Conservation (phyloP, 345 rosid genomes). For the Aegle marmelos region DNA sequence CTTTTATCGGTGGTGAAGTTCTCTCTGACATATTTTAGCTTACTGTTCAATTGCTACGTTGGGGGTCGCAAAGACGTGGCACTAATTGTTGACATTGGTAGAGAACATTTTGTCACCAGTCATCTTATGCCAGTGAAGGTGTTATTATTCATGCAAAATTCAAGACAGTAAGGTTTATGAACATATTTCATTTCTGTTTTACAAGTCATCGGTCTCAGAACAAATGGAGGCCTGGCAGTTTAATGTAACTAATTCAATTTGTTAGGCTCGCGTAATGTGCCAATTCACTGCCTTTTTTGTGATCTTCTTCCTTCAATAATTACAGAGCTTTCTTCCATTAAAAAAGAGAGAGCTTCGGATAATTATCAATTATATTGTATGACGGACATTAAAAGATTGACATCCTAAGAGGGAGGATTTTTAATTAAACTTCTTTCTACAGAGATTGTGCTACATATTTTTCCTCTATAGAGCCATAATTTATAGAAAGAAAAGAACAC, state of each 20-base stretch:
- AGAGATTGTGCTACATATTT: too few relatives aligned
- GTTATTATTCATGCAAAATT: constrained; percentile 9
- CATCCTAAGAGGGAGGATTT: too few relatives aligned
- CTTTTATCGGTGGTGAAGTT: constrained; percentile 26
- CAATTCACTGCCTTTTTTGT: neutral
- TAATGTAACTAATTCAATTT: constrained; percentile 16
- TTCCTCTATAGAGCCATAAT: too few relatives aligned
- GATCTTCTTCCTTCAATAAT: too few relatives aligned
- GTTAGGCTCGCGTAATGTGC: neutral
- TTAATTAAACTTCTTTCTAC: too few relatives aligned
- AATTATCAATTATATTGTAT: too few relatives aligned
- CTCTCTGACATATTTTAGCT: neutral
- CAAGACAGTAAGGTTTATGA: constrained; percentile 11
- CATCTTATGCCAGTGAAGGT: constrained; percentile 1
- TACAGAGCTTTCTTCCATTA: too few relatives aligned
- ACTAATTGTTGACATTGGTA: constrained; percentile 9
- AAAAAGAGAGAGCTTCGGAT: too few relatives aligned
- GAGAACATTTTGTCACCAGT: constrained; percentile 1
- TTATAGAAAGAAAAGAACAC: too few relatives aligned
- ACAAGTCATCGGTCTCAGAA: neutral
- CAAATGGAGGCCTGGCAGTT: neutral
- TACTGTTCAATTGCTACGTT: neutral
- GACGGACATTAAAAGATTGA: too few relatives aligned
- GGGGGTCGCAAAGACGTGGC: constrained; percentile 8
- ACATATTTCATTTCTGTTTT: constrained; percentile 5